These are phyloP conservation scores for Boletus sp. DNA, from an alignment of 768 basidiomycete genomes.

Conservation along the genomic window DNA sequence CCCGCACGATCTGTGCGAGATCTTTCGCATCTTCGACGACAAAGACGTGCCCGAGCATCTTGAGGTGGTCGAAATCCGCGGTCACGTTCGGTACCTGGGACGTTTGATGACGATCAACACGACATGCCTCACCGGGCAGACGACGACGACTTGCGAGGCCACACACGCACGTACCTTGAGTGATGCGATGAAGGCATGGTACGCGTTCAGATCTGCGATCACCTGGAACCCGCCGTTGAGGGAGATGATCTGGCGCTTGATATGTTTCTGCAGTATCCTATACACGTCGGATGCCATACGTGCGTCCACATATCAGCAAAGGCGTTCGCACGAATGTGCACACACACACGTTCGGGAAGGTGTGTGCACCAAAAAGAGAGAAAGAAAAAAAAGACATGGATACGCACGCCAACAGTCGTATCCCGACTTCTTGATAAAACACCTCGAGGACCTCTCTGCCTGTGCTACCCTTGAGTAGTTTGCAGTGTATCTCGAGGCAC, in stretches of 20 bases:
- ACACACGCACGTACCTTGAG: conserved; percentile 58
- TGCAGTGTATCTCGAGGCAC: conserved; percentile 88
- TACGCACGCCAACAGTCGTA: conserved; percentile 77
- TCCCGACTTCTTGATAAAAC: conserved; percentile 96
- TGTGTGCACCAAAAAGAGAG: background rate
- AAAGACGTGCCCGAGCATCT: conserved; percentile 96
- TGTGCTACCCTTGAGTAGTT: conserved; percentile 87
- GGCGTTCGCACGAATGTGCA: no score
- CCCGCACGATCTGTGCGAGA: conserved; percentile 91
- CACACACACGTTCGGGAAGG: background rate
- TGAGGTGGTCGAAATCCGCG: conserved; percentile 88
- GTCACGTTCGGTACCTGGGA: conserved; percentile 66
- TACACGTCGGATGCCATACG: no score
- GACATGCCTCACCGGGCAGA: no score
- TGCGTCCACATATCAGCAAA: background rate
- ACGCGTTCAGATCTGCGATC: conserved; percentile 93
- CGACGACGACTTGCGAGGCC: background rate
- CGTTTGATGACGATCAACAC: no score
- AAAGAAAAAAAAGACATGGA: background rate
- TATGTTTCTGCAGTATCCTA: conserved; percentile 85
- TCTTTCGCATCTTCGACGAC: conserved; percentile 96
- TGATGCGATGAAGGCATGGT: conserved; percentile 83
- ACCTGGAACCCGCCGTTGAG: conserved; percentile 91
- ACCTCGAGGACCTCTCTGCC: conserved; percentile 96
- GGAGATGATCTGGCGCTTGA: conserved; percentile 96